phyloP scores from a whole-genome alignment of 345 rosid species.

The Melaleuca alternifolia region DNA sequence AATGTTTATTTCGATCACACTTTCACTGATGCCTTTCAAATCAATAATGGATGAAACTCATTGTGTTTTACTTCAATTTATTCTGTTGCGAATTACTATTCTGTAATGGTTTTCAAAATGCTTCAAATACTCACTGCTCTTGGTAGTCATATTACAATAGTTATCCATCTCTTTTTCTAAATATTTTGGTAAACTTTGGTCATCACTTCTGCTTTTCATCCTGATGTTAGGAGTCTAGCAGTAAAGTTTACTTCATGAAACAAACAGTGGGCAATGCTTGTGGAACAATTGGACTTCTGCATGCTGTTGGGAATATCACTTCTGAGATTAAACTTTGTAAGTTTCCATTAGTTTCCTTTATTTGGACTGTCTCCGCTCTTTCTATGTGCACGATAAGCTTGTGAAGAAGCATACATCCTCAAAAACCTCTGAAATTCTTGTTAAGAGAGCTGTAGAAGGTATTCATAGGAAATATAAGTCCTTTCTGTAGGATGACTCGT shows the following conservation, averaged over 20 bases:
- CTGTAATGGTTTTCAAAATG: background rate
- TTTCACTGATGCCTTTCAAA: background rate
- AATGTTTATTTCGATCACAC: background rate
- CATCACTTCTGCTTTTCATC: background rate
- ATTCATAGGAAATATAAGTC: background rate
- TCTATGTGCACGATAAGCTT: background rate
- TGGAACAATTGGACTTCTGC: slow-evolving; percentile 96
- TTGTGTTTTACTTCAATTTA: background rate
- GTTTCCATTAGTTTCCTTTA: slow-evolving; percentile 2
- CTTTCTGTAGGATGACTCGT: background rate
- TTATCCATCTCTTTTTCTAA: background rate
- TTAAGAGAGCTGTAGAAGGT: background rate
- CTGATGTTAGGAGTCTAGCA: slow-evolving; percentile 37
- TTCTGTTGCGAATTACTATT: background rate
- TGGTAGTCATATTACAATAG: background rate
- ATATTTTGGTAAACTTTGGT: background rate
- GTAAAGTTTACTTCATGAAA: slow-evolving; percentile 80
- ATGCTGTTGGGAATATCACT: slow-evolving; percentile 76
- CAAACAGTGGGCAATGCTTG: slow-evolving; percentile 99
- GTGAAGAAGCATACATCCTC: background rate
- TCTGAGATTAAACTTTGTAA: slow-evolving; percentile 69
- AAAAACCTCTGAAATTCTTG: background rate
- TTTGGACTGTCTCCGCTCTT: background rate
- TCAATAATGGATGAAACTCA: background rate
- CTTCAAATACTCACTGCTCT: background rate